Evolutionary conservation across 2,329 filamentous ascomycete species (phyloP), one percentile per base, ranked within the genome.

Genomic region (Ophiostoma sp.): DNA sequence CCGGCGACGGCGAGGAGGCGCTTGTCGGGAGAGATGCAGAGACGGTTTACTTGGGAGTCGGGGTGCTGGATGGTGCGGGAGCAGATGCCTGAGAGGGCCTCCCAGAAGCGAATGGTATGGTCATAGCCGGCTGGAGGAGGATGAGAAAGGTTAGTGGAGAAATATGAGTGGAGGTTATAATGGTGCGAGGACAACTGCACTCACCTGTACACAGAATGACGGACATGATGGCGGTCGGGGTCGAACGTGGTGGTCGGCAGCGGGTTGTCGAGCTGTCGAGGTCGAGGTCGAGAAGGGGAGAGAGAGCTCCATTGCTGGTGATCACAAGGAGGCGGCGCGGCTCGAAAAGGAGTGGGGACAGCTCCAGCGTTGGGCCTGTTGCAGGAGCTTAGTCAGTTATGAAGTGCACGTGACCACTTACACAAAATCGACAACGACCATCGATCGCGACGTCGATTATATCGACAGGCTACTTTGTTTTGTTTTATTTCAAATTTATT

Each of bases 21-120:
- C 84, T 99, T 99, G 85, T 99, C 96, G 76, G 96, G 96, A 15
- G 96, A 98, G 80, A 99, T 99, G 83, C 95, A 98, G 68, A 99
- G 91, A 59, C 96, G 93, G 83, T 99, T 99, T 78, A 99, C 96
- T 83, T 99, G 96, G 11, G 95, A 98, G 83, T 99, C 96, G 2
- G 96, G 94, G 80, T 99, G 95, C 78, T 98, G 96, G 78, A 99
- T 98, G 28, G 96, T 99, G 77, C 96, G 93, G 57, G 94, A 98
- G 85, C 96, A 99, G 79, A 99, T 98, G 71, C 96, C 96, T 12
- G 95, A 98, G 72, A 99, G 89, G 1, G 96, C 96, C 83, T 99
- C 96, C 96, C 96, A 99, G 85, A 99, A 99, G 76, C 88, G 85
- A 78, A 90, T 90, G 50, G 88, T 90, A 80, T 90, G 88, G 82